These are phyloP conservation scores for Amaranthus hypochondriacus DNA, from an alignment of 148 eudicot genomes.

Conservation along the genomic window DNA sequence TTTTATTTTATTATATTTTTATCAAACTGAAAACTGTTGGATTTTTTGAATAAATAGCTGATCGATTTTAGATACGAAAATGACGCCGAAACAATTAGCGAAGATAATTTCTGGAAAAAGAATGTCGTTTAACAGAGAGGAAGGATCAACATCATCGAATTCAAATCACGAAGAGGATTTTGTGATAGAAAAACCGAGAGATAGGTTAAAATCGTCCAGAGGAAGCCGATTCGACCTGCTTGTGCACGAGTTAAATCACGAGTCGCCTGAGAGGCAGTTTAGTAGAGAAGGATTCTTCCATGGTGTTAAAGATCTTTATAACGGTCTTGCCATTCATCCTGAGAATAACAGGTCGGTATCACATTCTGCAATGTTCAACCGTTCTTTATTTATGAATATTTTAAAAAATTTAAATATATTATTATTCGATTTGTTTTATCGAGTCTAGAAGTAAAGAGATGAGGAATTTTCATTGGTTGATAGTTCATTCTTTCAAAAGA, in stretches of 20 bases:
- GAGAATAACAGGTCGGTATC: constrained; percentile 38
- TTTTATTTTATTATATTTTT: too few species aligned
- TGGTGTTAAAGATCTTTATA: constrained; percentile 44
- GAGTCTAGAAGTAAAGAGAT: too few species aligned
- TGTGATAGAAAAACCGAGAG: constrained; percentile 38
- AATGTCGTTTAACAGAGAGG: constrained; percentile 6
- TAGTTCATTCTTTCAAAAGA: too few species aligned
- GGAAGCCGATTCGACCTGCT: constrained; percentile 46
- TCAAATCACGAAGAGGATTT: constrained; percentile 31
- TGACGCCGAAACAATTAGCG: constrained; percentile 19
- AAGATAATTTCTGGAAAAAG: constrained; percentile 12
- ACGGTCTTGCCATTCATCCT: constrained; percentile 44
- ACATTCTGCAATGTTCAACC: too few species aligned
- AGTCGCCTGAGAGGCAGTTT: constrained; percentile 25
- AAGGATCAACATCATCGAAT: constrained; percentile 17
- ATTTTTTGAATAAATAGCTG: too few species aligned
- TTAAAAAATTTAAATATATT: too few species aligned
- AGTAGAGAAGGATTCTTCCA: constrained; percentile 40
- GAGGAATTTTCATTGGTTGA: too few species aligned
- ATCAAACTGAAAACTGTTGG: too few species aligned
- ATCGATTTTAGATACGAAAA: background rate
- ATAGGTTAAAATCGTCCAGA: constrained; percentile 31
- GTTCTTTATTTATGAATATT: too few species aligned
- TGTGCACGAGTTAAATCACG: constrained; percentile 39
- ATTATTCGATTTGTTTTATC: too few species aligned